phyloP scores from a whole-genome alignment of 1,284 basidiomycete species.

The Stygiomarasmius scandens region DNA sequence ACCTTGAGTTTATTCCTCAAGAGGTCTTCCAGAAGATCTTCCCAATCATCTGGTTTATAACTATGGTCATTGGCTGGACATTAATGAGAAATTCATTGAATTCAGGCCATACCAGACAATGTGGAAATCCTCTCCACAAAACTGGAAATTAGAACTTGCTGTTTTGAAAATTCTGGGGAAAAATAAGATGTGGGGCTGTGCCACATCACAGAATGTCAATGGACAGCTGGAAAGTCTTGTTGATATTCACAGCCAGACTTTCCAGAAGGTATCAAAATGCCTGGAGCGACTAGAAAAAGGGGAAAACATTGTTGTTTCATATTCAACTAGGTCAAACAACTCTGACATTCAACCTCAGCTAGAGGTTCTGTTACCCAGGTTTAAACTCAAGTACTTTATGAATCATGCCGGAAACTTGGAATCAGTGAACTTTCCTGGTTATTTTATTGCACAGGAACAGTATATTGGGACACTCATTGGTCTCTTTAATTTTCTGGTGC shows the following conservation, averaged over 20 bases:
- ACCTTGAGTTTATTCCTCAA: slow-evolving; percentile 7
- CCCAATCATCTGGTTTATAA: neutral
- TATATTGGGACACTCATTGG: slow-evolving; percentile 4
- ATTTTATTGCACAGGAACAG: neutral
- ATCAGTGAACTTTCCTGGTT: slow-evolving; percentile 6
- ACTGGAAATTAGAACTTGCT: neutral
- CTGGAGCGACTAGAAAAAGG: neutral
- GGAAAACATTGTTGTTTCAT: neutral
- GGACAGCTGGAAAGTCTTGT: neutral
- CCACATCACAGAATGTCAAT: too few species aligned
- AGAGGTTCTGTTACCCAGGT: neutral
- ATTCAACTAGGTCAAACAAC: neutral
- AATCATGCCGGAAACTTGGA: neutral
- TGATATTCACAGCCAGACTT: neutral
- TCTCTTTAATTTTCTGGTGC: neutral
- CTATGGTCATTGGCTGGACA: slow-evolving; percentile 7
- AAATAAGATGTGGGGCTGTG: neutral
- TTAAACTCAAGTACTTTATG: neutral
- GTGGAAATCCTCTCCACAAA: neutral
- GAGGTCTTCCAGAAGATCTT: neutral
- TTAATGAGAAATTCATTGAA: neutral
- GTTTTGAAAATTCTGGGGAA: neutral
- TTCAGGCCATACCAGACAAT: neutral
- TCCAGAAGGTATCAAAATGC: neutral
- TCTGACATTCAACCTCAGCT: neutral